These are phyloP conservation scores for Mrakia gelida DNA, from an alignment of 768 basidiomycete species.

Conservation along the genomic window DNA sequence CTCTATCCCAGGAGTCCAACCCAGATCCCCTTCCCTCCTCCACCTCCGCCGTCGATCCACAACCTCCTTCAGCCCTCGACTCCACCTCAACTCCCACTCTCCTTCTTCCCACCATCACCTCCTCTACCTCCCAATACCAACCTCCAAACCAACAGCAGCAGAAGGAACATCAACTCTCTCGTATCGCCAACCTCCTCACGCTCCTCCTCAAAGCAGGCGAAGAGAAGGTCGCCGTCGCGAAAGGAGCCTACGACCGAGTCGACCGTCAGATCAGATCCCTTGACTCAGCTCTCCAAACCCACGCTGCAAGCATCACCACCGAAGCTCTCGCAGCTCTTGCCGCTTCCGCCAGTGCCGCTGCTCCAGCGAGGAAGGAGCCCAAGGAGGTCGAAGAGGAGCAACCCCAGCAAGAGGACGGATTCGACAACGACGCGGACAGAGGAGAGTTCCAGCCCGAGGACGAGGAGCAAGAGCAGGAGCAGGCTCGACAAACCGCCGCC, in stretches of 20 bases:
- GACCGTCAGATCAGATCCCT: slow-evolving; percentile 45
- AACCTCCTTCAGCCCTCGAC: not conserved
- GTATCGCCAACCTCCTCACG: slow-evolving; percentile 40
- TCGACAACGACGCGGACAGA: not conserved
- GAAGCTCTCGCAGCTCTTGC: not conserved
- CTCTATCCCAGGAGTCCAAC: not conserved
- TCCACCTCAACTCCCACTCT: not conserved
- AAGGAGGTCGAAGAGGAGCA: not conserved
- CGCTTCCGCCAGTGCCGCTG: not conserved
- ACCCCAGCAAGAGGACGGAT: not conserved
- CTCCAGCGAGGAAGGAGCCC: not conserved
- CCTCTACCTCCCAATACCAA: not conserved
- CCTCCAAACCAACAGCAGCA: slow-evolving; percentile 15
- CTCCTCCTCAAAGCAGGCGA: slow-evolving; percentile 43
- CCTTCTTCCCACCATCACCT: not conserved
- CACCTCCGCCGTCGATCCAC: not conserved
- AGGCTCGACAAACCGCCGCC: not conserved
- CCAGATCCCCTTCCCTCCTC: not conserved
- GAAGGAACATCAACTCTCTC: slow-evolving; percentile 34
- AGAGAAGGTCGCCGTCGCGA: slow-evolving; percentile 44
- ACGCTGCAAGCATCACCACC: not conserved
- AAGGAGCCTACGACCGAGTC: slow-evolving; percentile 43
- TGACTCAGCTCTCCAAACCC: slow-evolving; percentile 38
- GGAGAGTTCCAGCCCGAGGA: not conserved
- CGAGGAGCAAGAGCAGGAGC: too few species aligned